A percentile compares a stretch with the other conserved stretches of the same genome.
These are phyloP conservation scores for Remersonia thermophila DNA, from an alignment of 2,329 filamentous ascomycete species.

Conservation along the genomic window DNA sequence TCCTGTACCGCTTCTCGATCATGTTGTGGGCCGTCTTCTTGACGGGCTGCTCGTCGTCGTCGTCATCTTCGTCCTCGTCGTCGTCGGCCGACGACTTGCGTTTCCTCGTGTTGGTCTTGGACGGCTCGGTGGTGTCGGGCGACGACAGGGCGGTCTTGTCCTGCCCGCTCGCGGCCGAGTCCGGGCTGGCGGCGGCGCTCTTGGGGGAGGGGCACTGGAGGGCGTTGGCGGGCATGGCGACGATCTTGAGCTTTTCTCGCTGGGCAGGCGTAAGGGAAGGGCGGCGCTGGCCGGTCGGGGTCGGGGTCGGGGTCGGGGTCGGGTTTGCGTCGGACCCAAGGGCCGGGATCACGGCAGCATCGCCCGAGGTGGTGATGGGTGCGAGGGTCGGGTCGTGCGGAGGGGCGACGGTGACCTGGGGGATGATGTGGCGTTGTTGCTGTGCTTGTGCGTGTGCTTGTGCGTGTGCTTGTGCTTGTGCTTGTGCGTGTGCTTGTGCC, in stretches of 20 bases:
- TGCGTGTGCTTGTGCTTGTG: too few species aligned
- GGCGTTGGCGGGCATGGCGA: constrained; percentile 47
- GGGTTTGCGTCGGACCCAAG: constrained; percentile 19
- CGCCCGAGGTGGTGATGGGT: constrained; percentile 11
- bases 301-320: too few species aligned
- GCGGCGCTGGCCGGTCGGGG: too few species aligned
- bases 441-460: too few species aligned
- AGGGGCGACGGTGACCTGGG: constrained; percentile 19
- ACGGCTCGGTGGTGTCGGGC: constrained; percentile 39
- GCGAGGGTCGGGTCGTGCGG: constrained; percentile 23
- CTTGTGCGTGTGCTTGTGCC: too few species aligned
- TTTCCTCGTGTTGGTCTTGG: constrained; percentile 44
- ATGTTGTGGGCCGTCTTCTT: constrained; percentile 98
- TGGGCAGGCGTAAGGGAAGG: constrained; percentile 40
- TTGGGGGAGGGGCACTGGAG: constrained; percentile 48
- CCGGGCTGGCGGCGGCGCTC: constrained; percentile 42
- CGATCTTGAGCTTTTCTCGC: constrained; percentile 48
- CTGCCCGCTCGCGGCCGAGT: constrained; percentile 34
- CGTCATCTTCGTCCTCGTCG: constrained; percentile 44
- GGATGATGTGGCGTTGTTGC: background rate
- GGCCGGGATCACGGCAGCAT: constrained; percentile 11
- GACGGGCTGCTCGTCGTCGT: constrained; percentile 39
- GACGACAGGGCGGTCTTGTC: constrained; percentile 42
- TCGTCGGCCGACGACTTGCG: constrained; percentile 55
- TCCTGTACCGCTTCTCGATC: constrained; percentile 94